These are phyloP conservation scores for thale cress (Arabidopsis thaliana) DNA, from an alignment of 345 rosid species.

Conservation along the genomic window DNA sequence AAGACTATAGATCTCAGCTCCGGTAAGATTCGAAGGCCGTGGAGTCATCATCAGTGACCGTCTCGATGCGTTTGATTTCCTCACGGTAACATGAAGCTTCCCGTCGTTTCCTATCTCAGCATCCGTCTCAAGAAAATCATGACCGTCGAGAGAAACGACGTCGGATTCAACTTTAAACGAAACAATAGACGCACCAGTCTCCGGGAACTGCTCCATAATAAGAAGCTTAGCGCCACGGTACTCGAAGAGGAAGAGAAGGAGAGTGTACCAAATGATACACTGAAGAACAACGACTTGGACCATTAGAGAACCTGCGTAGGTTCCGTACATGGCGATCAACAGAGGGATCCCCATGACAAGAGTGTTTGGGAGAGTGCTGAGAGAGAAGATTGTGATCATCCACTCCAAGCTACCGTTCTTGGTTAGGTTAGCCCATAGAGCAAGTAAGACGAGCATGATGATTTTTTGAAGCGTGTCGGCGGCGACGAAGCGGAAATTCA, in stretches of 20 bases:
- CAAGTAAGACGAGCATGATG: conserved; percentile 66
- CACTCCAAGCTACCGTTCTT: conserved; percentile 80
- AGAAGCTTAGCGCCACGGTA: conserved; percentile 88
- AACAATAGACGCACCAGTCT: conserved; percentile 87
- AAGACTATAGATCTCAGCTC: conserved; percentile 90
- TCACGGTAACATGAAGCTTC: conserved; percentile 83
- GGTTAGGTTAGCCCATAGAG: conserved; percentile 65
- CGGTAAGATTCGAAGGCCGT: conserved; percentile 85
- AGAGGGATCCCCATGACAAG: conserved; percentile 97
- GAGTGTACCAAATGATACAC: conserved; percentile 97
- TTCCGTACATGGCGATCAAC: conserved; percentile 88
- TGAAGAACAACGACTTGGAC: conserved; percentile 94
- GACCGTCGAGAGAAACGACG: conserved; percentile 82
- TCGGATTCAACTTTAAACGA: conserved; percentile 94
- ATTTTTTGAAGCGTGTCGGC: conserved; percentile 91
- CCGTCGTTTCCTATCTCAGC: conserved; percentile 90
- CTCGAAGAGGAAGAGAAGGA: conserved; percentile 86
- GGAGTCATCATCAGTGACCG: conserved; percentile 78
- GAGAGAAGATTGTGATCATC: conserved; percentile 92
- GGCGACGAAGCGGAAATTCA: conserved; percentile 88
- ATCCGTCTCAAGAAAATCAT: conserved; percentile 79
- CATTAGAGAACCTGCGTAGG: conserved; percentile 76
- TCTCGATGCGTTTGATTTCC: conserved; percentile 87
- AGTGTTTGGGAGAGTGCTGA: conserved; percentile 91
- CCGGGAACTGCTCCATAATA: conserved; percentile 95